These are phyloP conservation scores for Cutaneotrichosporon dermatis DNA, from an alignment of 1,284 basidiomycete genomes.

Conservation along the genomic window DNA sequence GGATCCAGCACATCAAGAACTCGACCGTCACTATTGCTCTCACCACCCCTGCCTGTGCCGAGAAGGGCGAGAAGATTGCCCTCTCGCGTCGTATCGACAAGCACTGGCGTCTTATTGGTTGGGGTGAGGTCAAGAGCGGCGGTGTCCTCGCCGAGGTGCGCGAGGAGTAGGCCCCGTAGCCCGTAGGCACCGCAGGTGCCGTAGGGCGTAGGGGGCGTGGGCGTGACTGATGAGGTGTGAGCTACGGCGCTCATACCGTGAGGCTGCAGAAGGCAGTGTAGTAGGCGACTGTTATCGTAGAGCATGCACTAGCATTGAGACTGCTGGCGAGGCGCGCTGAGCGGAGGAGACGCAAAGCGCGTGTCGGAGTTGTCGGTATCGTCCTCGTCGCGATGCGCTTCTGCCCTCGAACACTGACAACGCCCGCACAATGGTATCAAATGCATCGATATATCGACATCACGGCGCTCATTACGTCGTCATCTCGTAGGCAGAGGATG, in stretches of 20 bases:
- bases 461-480: too few species aligned
- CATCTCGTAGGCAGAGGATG: too few species aligned
- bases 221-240: neutral
- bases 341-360: too few species aligned
- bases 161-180: neutral
- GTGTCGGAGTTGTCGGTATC: too few species aligned
- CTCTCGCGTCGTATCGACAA: constrained; percentile 90
- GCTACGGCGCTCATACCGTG: too few species aligned
- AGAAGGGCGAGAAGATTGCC: constrained; percentile 92
- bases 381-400: too few species aligned
- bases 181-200: neutral
- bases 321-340: neutral
- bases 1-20: constrained; percentile 84
- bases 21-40: constrained; percentile 88
- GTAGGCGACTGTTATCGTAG: neutral
- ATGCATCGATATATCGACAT: too few species aligned
- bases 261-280: too few species aligned
- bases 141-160: constrained; percentile 40
- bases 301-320: constrained; percentile 3
- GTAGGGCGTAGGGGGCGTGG: neutral
- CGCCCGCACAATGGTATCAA: too few species aligned
- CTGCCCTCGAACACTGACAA: too few species aligned
- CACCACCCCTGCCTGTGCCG: constrained; percentile 87
- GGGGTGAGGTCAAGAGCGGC: constrained; percentile 43
- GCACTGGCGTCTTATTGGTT: constrained; percentile 73